A percentile compares a stretch with the other conserved stretches of the same genome.
Evolutionary conservation across 2,329 filamentous ascomycete genomes (phyloP).

Genomic region (Decorospora gaudefroyi): DNA sequence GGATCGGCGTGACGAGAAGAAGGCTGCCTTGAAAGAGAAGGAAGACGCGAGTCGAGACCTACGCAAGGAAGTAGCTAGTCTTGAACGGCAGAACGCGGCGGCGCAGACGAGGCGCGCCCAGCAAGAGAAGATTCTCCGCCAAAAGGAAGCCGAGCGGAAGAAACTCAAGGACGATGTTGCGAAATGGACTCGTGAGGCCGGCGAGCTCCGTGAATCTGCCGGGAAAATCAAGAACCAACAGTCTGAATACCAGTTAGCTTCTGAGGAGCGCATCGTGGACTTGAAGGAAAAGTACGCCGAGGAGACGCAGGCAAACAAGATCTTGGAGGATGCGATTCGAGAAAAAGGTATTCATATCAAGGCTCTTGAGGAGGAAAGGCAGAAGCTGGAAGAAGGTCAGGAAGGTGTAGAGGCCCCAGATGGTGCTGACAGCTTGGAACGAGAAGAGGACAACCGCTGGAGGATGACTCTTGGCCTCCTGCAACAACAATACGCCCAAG

Average conservation of each 20-base stretch:
- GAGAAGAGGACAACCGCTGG: conserved; percentile 61
- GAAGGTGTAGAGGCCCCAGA: conserved; percentile 49
- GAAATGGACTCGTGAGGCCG: conserved; percentile 69
- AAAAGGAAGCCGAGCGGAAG: conserved; percentile 69
- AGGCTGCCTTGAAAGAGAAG: conserved; percentile 79
- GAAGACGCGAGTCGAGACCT: conserved; percentile 87
- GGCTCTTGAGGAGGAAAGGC: conserved; percentile 71
- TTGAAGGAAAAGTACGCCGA: conserved; percentile 50
- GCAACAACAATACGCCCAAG: conserved; percentile 54
- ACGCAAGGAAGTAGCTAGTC: conserved; percentile 75
- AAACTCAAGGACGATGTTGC: conserved; percentile 72
- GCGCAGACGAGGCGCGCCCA: conserved; percentile 78
- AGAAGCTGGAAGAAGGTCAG: conserved; percentile 55
- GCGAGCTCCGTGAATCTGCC: conserved; percentile 59
- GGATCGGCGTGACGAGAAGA: conserved; percentile 78
- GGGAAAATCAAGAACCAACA: conserved; percentile 53
- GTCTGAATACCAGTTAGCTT: conserved; percentile 38
- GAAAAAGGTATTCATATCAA: conserved; percentile 73
- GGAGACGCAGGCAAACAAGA: conserved; percentile 57
- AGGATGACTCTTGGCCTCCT: conserved; percentile 59
- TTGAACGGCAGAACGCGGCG: conserved; percentile 79
- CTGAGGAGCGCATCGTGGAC: conserved; percentile 49
- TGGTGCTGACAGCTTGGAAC: conserved; percentile 48
- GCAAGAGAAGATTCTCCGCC: conserved; percentile 71
- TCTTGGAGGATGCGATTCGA: conserved; percentile 73